These are phyloP conservation scores for Fragaria nilgerrensis DNA, from an alignment of 306 rosid species.

Conservation along the genomic window DNA sequence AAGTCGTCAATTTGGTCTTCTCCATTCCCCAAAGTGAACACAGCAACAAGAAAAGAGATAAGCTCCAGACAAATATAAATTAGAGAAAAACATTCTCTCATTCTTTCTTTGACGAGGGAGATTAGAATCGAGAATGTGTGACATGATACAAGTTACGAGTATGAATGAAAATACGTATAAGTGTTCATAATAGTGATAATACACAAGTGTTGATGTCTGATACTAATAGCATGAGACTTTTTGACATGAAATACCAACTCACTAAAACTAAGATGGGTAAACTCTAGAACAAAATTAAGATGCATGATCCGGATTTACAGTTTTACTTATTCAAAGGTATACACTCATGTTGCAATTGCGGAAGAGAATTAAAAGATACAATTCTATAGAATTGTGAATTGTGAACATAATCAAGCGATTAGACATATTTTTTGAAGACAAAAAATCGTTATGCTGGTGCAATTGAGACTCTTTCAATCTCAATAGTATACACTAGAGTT, in stretches of 20 bases:
- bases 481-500: conserved; percentile 71
- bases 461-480: conserved; percentile 87
- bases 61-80: too few species aligned
- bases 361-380: not conserved
- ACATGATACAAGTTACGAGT: too few species aligned
- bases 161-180: too few species aligned
- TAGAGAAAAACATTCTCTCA: too few species aligned
- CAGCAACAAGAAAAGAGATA: too few species aligned
- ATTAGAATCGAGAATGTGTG: too few species aligned
- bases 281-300: not conserved
- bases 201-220: too few species aligned
- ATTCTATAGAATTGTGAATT: not conserved
- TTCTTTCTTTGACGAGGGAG: too few species aligned
- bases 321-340: not conserved
- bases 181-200: too few species aligned
- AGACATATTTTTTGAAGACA: not conserved
- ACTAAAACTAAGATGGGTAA: not conserved
- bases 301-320: not conserved
- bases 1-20: too few species aligned
- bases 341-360: not conserved
- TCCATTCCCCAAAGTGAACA: too few species aligned
- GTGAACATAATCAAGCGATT: not conserved
- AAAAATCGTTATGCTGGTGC: conserved; percentile 62
- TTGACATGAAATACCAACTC: not conserved
- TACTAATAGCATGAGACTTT: not conserved